phyloP scores from a whole-genome alignment of 352 stramenopile genomes.

The Peronospora belbahrii region DNA sequence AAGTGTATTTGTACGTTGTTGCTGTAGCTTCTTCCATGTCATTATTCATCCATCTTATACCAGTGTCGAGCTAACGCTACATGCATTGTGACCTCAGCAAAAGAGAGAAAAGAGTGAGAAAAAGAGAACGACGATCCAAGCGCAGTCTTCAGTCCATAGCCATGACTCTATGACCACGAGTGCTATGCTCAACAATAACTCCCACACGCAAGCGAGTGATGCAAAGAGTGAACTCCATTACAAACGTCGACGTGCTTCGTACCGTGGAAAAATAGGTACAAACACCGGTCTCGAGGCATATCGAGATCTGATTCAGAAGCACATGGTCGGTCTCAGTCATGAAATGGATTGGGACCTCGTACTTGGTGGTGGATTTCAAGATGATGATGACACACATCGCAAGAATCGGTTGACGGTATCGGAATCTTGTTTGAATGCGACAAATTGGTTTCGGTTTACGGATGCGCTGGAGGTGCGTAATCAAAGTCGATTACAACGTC shows the following conservation, averaged over 20 bases:
- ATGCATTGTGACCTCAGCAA: constrained; percentile 2
- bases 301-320: constrained; percentile 56
- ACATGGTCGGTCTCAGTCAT: constrained; percentile 51
- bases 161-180: neutral
- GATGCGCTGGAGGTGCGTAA: constrained; percentile 38
- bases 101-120: constrained; percentile 4
- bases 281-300: constrained; percentile 35
- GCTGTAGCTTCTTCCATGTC: neutral
- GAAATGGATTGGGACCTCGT: constrained; percentile 32
- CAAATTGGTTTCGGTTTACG: constrained; percentile 20
- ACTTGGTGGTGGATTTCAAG: constrained; percentile 18
- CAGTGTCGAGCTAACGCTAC: constrained; percentile 1
- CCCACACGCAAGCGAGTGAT: neutral
- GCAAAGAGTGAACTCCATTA: constrained; percentile 16
- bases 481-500: constrained; percentile 9
- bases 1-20: constrained; percentile 36
- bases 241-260: constrained; percentile 52
- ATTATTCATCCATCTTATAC: neutral
- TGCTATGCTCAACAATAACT: neutral
- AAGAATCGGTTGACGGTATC: neutral
- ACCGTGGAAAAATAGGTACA: constrained; percentile 36
- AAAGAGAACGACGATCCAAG: constrained; percentile 4
- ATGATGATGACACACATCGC: neutral
- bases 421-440: neutral
- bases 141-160: neutral